A percentile compares a stretch with the other conserved stretches of the same genome.
These are phyloP conservation scores for Euphrasia confusa DNA, from an alignment of 257 asterid genomes.

Conservation along the genomic window DNA sequence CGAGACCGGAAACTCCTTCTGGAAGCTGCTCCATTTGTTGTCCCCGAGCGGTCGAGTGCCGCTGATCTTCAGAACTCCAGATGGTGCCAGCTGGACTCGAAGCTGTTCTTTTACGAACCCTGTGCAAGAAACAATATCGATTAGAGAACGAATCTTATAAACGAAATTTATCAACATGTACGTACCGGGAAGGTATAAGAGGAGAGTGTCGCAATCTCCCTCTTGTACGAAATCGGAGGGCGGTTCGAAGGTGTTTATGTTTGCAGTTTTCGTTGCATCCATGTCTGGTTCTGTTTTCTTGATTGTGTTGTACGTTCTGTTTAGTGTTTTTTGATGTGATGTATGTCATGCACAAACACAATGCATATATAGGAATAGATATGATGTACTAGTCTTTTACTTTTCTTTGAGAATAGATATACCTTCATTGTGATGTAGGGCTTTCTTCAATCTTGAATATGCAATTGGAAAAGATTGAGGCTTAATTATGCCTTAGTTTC, in stretches of 20 bases:
- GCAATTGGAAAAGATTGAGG: conserved; percentile 12
- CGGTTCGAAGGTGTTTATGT: conserved; percentile 44
- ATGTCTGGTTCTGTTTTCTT: conserved; percentile 11
- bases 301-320: background rate
- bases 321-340: background rate
- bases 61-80: conserved; percentile 43
- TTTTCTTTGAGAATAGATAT: conserved; percentile 29
- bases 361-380: background rate
- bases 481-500: conserved; percentile 10
- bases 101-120: conserved; percentile 58
- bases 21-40: conserved; percentile 39
- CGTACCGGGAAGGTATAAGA: conserved; percentile 56
- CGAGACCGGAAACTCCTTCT: conserved; percentile 47
- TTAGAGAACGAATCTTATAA: no score
- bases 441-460: conserved; percentile 10
- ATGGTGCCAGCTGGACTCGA: conserved; percentile 41
- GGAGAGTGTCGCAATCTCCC: conserved; percentile 51
- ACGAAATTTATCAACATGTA: no score
- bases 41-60: conserved; percentile 38
- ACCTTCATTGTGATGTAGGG: conserved; percentile 23
- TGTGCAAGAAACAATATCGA: conserved; percentile 21
- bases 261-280: conserved; percentile 26
- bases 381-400: background rate
- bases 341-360: background rate
- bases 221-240: conserved; percentile 39